Conservation (phyloP, 2,329 filamentous ascomycete genomes). For the Colletotrichum noveboracense region DNA sequence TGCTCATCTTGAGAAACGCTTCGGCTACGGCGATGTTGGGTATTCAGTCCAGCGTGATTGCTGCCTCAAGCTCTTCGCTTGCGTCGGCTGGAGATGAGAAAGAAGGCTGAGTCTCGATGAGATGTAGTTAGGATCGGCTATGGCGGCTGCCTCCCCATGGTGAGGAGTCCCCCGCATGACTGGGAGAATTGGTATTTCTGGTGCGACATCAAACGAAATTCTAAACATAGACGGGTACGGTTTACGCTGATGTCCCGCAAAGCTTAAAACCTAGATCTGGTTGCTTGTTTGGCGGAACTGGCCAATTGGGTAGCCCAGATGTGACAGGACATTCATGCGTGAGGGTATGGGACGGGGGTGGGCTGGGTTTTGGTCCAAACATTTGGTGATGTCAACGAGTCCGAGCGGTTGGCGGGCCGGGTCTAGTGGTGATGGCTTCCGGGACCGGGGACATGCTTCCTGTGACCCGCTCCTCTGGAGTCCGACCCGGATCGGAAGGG, state of each 20-base stretch:
- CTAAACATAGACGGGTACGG: background rate
- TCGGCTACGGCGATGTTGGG: background rate
- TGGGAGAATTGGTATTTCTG: background rate
- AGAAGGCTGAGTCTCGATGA: background rate
- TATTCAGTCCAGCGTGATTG: background rate
- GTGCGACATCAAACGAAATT: constrained; percentile 13
- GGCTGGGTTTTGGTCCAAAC: background rate
- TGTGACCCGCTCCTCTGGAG: background rate
- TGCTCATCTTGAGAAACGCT: background rate
- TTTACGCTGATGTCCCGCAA: background rate
- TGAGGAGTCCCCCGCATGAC: background rate
- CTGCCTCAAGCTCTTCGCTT: background rate
- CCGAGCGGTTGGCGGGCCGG: background rate
- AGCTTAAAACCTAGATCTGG: background rate
- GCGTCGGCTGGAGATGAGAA: background rate
- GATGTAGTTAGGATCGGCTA: background rate
- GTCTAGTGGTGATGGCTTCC: background rate
- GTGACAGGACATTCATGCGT: background rate
- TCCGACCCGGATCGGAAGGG: background rate
- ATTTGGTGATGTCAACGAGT: background rate
- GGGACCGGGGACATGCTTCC: background rate
- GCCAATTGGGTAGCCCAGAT: background rate
- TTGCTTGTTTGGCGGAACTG: background rate
- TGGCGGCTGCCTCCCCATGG: background rate
- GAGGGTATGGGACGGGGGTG: background rate